A percentile compares a stretch with the other conserved stretches of the same genome.
These are phyloP conservation scores for Volutella citrinella DNA, from an alignment of 2,329 filamentous ascomycete species.

Conservation along the genomic window DNA sequence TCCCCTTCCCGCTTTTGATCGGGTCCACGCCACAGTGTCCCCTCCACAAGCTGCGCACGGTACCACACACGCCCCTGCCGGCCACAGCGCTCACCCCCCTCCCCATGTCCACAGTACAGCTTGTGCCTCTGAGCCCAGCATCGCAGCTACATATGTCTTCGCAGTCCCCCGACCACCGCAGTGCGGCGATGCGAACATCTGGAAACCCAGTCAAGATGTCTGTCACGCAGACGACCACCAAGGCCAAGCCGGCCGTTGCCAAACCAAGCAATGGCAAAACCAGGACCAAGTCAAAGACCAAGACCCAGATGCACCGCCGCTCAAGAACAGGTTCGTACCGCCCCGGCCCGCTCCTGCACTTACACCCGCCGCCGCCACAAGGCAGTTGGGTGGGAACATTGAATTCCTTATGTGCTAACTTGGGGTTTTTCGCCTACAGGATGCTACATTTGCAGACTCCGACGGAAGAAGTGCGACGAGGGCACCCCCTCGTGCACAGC, in stretches of 20 bases:
- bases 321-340: conserved; percentile 87
- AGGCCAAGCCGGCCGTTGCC: conserved; percentile 55
- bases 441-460: conserved; percentile 66
- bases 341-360: conserved; percentile 20
- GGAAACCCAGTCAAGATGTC: conserved; percentile 56
- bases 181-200: conserved; percentile 46
- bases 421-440: conserved; percentile 39
- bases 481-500: conserved; percentile 60
- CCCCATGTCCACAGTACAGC: too few species aligned
- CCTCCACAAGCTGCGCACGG: conserved; percentile 14
- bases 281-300: conserved; percentile 66
- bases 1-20: conserved; percentile 27
- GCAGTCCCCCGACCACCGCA: conserved; percentile 59
- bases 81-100: too few species aligned
- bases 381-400: too few species aligned
- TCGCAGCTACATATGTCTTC: conserved; percentile 58
- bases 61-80: conserved; percentile 19
- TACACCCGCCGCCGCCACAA: conserved; percentile 23
- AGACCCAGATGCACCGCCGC: conserved; percentile 86
- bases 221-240: conserved; percentile 54
- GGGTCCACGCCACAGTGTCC: conserved; percentile 23
- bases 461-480: conserved; percentile 69
- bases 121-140: conserved; percentile 22
- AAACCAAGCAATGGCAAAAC: conserved; percentile 53
- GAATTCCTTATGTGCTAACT: too few species aligned